Evolutionary conservation across 148 eudicot species (phyloP).

Genomic region (Rheum nobile): DNA sequence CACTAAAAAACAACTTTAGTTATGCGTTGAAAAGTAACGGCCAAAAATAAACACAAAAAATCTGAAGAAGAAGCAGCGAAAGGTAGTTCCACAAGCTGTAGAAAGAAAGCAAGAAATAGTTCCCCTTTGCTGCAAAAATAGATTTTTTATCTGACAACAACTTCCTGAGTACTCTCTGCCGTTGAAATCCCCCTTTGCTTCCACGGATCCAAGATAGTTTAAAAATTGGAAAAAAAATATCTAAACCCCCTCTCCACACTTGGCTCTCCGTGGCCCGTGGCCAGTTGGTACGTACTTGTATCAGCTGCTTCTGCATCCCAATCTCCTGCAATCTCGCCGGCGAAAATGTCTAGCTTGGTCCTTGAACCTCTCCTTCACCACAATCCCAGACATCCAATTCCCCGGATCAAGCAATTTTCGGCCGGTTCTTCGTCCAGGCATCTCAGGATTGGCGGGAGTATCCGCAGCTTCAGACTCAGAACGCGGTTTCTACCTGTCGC

Average conservation of each 20-base stretch:
- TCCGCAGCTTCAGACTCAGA: constrained; percentile 3
- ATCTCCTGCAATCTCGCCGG: not conserved
- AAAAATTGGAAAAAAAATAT: not conserved
- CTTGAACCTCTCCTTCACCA: not conserved
- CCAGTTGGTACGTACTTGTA: not conserved
- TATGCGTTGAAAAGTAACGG: no score
- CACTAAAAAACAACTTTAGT: no score
- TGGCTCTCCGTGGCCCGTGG: not conserved
- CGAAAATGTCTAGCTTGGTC: constrained; percentile 1
- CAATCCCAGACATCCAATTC: not conserved
- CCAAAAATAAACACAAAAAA: no score
- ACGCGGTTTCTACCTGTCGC: not conserved
- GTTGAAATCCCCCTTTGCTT: not conserved
- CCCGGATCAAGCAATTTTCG: not conserved
- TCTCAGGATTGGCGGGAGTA: constrained; percentile 1
- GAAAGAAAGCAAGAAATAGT: no score
- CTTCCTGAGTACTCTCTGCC: not conserved
- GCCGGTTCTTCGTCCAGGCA: not conserved
- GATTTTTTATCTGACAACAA: not conserved
- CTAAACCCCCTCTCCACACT: not conserved
- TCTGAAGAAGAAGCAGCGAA: no score
- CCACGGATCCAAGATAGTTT: not conserved
- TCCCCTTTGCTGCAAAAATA: not conserved
- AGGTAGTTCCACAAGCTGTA: no score
- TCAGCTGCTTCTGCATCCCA: not conserved